phyloP scores from a whole-genome alignment of 2,329 filamentous ascomycete species.

The Fonsecaea pugnacius region DNA sequence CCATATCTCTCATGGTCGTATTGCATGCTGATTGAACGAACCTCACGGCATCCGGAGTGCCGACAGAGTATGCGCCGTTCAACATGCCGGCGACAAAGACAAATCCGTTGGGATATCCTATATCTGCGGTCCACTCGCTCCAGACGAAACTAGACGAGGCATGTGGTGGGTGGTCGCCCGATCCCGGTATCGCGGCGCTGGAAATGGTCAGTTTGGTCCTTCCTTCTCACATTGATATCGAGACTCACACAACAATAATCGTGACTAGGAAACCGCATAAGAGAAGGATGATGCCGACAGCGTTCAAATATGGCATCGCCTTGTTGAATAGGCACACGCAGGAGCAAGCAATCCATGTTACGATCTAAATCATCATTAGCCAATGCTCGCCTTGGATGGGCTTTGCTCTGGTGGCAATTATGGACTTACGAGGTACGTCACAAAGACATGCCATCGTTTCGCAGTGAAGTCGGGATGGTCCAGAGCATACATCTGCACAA shows the following conservation, averaged over 20 bases:
- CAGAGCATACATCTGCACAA: constrained; percentile 64
- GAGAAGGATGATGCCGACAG: constrained; percentile 56
- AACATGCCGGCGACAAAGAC: constrained; percentile 68
- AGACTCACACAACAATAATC: constrained; percentile 48
- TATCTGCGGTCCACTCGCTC: constrained; percentile 58
- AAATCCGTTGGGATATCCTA: constrained; percentile 57
- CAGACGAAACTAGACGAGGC: constrained; percentile 61
- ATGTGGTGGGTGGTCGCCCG: constrained; percentile 39
- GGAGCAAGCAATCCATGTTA: constrained; percentile 31
- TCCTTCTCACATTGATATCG: background rate
- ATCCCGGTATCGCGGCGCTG: constrained; percentile 31
- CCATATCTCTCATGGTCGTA: constrained; percentile 55
- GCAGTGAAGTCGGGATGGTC: constrained; percentile 59
- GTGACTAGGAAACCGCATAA: constrained; percentile 52
- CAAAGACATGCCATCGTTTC: constrained; percentile 63
- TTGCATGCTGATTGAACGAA: constrained; percentile 45
- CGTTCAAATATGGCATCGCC: constrained; percentile 40
- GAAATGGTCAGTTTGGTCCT: background rate
- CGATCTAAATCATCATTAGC: constrained; percentile 29
- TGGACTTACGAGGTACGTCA: constrained; percentile 57
- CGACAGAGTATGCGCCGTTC: constrained; percentile 71
- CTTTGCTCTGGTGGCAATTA: background rate
- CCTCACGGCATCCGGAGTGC: constrained; percentile 67
- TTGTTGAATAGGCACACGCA: constrained; percentile 52
- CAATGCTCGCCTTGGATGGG: background rate